Base-by-base conservation (phyloP, 805 yeast species). In the Metschnikowia lochheadii region DNA sequence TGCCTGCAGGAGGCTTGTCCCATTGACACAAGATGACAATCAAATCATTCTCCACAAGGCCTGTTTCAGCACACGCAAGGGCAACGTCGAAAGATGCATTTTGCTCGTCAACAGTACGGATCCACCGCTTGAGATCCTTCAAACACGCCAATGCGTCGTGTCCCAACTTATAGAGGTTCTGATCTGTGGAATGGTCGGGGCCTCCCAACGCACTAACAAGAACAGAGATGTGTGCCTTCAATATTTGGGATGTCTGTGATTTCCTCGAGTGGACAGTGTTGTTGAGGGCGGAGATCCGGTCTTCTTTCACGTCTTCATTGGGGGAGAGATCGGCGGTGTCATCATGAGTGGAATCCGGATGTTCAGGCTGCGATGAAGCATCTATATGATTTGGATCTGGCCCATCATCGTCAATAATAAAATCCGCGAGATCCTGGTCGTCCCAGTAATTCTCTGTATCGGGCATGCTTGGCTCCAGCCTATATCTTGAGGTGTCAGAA, bases 171-270 rank as follows among this genome's bases (percentile, higher is more conserved):
- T 94, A 94, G 0, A 82, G 82, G 0, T 78, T 75, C 3, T 78
- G 76, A 1, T 67, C 64, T 0, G 84, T 72, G 1, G 84, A 68
- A 44, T 84, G 80, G 66, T 91, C 97, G 0, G 84, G 79, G 1
- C 97, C 98, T 48, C 99, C 99, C 2, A 92, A 75, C 0, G 98
- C 96, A 3, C 96, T 81, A 3, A 90, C 89, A 37, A 91, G 75
- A 40, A 88, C 82, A 13, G 91, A 79, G 32, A 92, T 85, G 65
- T 89, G 89, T 0, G 94, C 88, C 55, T 78, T 77, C 37, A 85
- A 66, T 14, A 82, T 60, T 52, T 70, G 70, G 44, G 71, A 71
- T 2, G 75, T 60, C 48, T 56, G 64, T 17, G 70, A 56, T 53
- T 69, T 72, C 42, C 68, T 66, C 15, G 73, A 70, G 37, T 61